Base-by-base conservation (phyloP, 257 asterid genomes). In the Nicotiana sylvestris region DNA sequence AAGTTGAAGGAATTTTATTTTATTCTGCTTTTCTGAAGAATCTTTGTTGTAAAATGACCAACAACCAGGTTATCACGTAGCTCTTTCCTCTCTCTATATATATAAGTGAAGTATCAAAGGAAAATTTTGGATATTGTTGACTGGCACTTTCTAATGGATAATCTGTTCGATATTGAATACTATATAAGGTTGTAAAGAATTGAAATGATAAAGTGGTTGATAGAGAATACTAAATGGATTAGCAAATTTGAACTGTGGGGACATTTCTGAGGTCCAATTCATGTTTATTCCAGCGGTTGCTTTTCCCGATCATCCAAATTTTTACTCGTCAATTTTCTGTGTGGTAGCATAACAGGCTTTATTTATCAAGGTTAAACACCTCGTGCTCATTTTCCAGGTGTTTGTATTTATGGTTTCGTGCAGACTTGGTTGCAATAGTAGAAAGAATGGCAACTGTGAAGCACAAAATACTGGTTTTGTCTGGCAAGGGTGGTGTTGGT, bases 401-500 rank as follows among this genome's bases (percentile, higher is more conserved):
- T 43, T 70, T 21, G 60, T 21, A 43, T 70, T 43, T 51, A 70
- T 70, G 57, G 5, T 81, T 69, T 39, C 57, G 69, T 85, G 74
- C 88, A 95, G 96, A 95, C 85, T 87, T 93, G 91, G 94, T 91
- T 66, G 76, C 97, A 6, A 95, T 95, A 81, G 82, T 17, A 32
- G 98, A 93, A 90, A 89, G 98, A 83, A 92, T 95, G 98, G 98
- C 97, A 17, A 90, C 96, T 25, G 98, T 93, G 82, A 95, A 95
- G 84, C 99, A 95, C 93, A 95, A 95, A 89, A 93, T 95, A 85
- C 90, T 95, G 70, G 95, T 95, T 43, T 81, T 93, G 27, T 95
- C 99, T 11, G 98, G 99, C 66, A 93, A 95, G 81, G 99, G 98
- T 58, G 99, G 99, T 77, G 99, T 95, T 46, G 98, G 99, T 78